Conservation (phyloP, 306 rosid genomes). For the Gastrolobium bilobum region DNA sequence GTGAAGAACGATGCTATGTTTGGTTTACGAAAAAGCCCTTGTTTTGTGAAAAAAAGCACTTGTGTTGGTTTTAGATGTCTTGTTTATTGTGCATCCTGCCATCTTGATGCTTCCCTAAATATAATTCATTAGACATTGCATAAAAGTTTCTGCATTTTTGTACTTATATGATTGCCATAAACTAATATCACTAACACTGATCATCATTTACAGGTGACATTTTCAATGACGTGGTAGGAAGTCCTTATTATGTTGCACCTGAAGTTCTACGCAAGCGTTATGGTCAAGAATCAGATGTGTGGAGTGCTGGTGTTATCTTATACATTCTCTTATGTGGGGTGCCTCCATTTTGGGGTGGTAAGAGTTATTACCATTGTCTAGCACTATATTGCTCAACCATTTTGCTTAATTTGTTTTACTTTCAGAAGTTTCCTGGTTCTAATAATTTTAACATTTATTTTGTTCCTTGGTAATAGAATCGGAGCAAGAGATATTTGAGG, state of each 20-base stretch:
- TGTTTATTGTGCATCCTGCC: not conserved
- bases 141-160: conserved; percentile 10
- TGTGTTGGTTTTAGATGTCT: not conserved
- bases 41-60: not conserved
- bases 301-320: conserved; percentile 94
- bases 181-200: conserved; percentile 39
- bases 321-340: conserved; percentile 94
- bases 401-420: conserved; percentile 5
- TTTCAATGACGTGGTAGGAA: conserved; percentile 86
- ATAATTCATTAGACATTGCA: conserved; percentile 15
- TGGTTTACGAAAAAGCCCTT: not conserved
- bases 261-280: conserved; percentile 75
- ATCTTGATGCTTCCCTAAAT: conserved; percentile 15
- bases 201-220: conserved; percentile 68
- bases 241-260: conserved; percentile 95
- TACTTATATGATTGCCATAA: not conserved
- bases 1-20: conserved; percentile 8
- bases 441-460: not conserved
- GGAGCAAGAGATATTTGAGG: conserved; percentile 75
- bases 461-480: conserved; percentile 59
- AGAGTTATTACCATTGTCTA: conserved; percentile 39
- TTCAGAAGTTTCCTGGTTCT: not conserved
- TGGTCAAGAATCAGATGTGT: conserved; percentile 91
- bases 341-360: conserved; percentile 99
- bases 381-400: not conserved